These are phyloP conservation scores for Erodium trifolium DNA, from an alignment of 441 rosid species.

Conservation along the genomic window DNA sequence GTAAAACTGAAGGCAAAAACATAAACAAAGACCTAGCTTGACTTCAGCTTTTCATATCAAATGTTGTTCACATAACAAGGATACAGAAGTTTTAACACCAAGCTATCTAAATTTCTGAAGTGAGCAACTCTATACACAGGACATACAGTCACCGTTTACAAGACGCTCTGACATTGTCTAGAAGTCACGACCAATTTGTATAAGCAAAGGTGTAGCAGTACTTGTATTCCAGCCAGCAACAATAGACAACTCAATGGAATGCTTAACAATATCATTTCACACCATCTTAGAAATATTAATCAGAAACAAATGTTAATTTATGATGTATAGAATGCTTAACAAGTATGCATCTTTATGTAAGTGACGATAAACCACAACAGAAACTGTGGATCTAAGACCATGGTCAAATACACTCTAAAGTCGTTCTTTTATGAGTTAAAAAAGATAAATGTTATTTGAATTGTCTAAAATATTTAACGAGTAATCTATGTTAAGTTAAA, in stretches of 20 bases:
- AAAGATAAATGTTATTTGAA: neutral
- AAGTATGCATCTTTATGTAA: neutral
- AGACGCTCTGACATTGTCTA: neutral
- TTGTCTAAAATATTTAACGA: neutral
- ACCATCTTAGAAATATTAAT: conserved; percentile 4
- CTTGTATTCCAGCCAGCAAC: neutral
- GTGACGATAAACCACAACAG: neutral
- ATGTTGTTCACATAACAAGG: neutral
- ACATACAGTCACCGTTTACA: neutral
- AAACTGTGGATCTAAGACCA: neutral
- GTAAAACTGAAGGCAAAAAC: neutral
- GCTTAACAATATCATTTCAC: neutral
- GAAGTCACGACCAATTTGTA: neutral
- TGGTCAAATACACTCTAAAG: neutral
- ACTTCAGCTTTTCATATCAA: neutral
- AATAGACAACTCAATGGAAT: neutral
- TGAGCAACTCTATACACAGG: neutral
- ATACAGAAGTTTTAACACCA: neutral
- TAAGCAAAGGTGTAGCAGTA: neutral
- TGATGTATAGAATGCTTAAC: neutral
- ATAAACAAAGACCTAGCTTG: neutral
- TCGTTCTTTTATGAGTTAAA: neutral
- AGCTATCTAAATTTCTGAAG: neutral
- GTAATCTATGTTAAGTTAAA: neutral
- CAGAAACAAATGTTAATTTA: neutral